Conservation (phyloP, 345 rosid species). For the Arabidopsis suecica region DNA sequence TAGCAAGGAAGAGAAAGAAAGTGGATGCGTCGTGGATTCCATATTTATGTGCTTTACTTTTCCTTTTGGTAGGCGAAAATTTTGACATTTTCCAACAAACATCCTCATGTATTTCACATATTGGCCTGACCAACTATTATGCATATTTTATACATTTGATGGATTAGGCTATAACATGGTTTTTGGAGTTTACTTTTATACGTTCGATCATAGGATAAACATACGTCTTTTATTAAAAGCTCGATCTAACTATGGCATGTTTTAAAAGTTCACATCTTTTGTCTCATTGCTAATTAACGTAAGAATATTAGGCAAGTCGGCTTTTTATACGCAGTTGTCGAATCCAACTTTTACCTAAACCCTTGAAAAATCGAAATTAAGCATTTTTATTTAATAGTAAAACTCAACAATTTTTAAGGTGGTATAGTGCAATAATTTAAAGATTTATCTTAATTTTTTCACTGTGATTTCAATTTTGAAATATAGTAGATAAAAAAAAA, state of each 20-base stretch:
- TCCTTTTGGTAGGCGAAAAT: conserved; percentile 10
- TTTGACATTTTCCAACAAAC: conserved; percentile 37
- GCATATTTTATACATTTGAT: neutral
- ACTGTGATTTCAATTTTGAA: too few species aligned
- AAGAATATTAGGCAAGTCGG: conserved; percentile 24
- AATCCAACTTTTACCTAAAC: neutral
- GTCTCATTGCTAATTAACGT: conserved; percentile 36
- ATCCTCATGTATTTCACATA: neutral
- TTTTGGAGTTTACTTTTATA: neutral
- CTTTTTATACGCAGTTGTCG: conserved; percentile 3
- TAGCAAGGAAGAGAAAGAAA: neutral
- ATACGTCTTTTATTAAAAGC: neutral
- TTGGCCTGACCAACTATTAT: conserved; percentile 6
- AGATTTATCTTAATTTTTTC: too few species aligned
- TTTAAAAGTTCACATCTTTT: neutral
- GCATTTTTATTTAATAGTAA: neutral
- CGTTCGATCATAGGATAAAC: neutral
- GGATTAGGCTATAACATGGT: conserved; percentile 8
- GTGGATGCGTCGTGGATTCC: conserved; percentile 33
- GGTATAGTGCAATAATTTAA: too few species aligned
- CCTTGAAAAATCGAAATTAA: neutral
- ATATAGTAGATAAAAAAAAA: too few species aligned
- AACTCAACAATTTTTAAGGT: too few species aligned
- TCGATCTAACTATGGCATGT: conserved; percentile 35
- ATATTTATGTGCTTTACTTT: conserved; percentile 20